Evolutionary conservation across 257 asterid species (phyloP).

Genomic region (Coffea canephora): DNA sequence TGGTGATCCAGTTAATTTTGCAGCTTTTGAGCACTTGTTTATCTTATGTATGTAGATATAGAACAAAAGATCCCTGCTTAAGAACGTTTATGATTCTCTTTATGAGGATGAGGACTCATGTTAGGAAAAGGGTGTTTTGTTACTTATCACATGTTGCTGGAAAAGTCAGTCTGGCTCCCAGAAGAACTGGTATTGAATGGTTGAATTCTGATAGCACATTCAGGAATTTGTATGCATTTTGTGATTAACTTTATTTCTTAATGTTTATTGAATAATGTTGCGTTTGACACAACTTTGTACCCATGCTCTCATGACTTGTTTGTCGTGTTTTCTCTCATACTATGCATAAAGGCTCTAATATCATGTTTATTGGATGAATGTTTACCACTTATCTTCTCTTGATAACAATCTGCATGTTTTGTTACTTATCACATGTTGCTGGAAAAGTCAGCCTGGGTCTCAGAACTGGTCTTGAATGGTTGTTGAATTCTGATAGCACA

Average conservation of each 20-base stretch:
- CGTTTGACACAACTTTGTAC: neutral
- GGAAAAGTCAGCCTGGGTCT: neutral
- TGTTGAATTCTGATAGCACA: neutral
- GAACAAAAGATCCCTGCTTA: neutral
- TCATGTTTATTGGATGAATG: neutral
- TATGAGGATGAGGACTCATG: neutral
- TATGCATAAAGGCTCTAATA: neutral
- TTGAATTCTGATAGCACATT: neutral
- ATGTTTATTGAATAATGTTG: neutral
- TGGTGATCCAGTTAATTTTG: neutral
- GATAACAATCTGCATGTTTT: conserved; percentile 7
- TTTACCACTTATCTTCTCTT: neutral
- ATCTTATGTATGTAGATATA: neutral
- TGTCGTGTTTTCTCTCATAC: neutral
- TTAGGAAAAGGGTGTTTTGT: neutral
- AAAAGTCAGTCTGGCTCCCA: neutral
- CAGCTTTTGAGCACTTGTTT: neutral
- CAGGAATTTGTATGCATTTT: neutral
- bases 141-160: neutral
- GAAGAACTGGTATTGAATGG: neutral
- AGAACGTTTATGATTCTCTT: neutral
- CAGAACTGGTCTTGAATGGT: neutral
- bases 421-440: neutral
- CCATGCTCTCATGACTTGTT: neutral
- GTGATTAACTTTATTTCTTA: neutral